phyloP scores from a whole-genome alignment of 2,329 filamentous ascomycete species.

The Trichocomaceae sp. region DNA sequence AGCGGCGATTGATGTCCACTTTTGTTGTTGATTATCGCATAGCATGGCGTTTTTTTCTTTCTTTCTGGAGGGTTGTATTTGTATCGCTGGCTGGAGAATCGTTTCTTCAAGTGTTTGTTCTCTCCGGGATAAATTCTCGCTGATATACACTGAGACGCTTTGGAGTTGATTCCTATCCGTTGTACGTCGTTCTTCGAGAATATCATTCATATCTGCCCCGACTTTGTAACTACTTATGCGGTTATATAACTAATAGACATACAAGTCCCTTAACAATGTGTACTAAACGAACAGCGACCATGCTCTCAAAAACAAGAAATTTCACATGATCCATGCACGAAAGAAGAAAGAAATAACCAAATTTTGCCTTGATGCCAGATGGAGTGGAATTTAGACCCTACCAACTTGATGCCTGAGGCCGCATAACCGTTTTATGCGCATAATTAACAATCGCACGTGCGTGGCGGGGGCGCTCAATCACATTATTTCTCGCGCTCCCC shows the following conservation, averaged over 20 bases:
- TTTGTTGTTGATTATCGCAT: conserved; percentile 25
- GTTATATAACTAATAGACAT: not conserved
- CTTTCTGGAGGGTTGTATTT: conserved; percentile 12
- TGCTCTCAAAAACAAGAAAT: too few species aligned
- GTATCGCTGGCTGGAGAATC: conserved; percentile 3
- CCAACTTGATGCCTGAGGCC: not conserved
- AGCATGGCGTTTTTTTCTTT: conserved; percentile 35
- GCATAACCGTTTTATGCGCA: not conserved
- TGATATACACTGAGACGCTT: not conserved
- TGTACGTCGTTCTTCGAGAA: not conserved
- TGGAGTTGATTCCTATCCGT: not conserved
- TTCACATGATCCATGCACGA: too few species aligned
- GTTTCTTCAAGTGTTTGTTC: not conserved
- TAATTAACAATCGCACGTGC: not conserved
- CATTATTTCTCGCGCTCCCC: not conserved
- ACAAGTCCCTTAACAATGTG: not conserved
- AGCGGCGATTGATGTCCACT: conserved; percentile 7
- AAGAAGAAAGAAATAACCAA: too few species aligned
- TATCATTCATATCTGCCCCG: not conserved
- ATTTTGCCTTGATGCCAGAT: too few species aligned
- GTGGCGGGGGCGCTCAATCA: not conserved
- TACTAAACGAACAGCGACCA: too few species aligned
- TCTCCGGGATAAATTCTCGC: not conserved
- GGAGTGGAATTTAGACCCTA: too few species aligned
- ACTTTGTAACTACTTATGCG: not conserved